A percentile compares a stretch with the other conserved stretches of the same genome.
Evolutionary conservation across 345 rosid genomes (phyloP).

Genomic region (Lepidium aucheri): DNA sequence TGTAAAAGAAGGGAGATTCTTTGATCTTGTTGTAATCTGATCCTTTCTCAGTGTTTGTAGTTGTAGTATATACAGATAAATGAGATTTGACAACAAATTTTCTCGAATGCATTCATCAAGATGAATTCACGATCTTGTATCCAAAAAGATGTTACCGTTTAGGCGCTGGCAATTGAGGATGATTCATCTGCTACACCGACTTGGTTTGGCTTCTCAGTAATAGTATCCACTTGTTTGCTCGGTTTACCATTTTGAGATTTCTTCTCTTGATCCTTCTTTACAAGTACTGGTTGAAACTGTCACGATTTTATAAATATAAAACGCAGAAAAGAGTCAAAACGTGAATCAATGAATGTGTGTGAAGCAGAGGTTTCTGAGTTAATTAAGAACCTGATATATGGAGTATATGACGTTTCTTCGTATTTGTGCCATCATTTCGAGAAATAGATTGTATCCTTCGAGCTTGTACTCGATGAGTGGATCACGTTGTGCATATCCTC

Average conservation of each 20-base stretch:
- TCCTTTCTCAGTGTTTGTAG: conserved; percentile 9
- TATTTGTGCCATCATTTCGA: conserved; percentile 98
- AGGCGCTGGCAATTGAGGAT: conserved; percentile 40
- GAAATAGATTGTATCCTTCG: conserved; percentile 91
- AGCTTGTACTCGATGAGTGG: conserved; percentile 95
- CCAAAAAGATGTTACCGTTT: conserved; percentile 10
- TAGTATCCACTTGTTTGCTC: conserved; percentile 41
- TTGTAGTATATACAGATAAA: conserved; percentile 20
- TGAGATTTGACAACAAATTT: neutral
- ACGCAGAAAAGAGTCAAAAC: neutral
- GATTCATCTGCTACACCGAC: conserved; percentile 48
- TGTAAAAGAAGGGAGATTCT: neutral
- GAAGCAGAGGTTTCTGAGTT: neutral
- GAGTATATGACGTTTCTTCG: conserved; percentile 93
- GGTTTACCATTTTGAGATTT: conserved; percentile 40
- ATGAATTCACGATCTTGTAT: neutral
- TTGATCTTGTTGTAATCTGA: neutral
- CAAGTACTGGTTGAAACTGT: conserved; percentile 87
- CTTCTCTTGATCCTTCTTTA: conserved; percentile 61
- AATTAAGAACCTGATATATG: conserved; percentile 67
- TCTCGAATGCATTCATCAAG: neutral
- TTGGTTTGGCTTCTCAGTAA: conserved; percentile 30
- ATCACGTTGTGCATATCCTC: conserved; percentile 97
- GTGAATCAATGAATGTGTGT: neutral
- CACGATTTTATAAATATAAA: neutral